Conservation (phyloP, 768 basidiomycete species). For the Leccinum barrowsii region DNA sequence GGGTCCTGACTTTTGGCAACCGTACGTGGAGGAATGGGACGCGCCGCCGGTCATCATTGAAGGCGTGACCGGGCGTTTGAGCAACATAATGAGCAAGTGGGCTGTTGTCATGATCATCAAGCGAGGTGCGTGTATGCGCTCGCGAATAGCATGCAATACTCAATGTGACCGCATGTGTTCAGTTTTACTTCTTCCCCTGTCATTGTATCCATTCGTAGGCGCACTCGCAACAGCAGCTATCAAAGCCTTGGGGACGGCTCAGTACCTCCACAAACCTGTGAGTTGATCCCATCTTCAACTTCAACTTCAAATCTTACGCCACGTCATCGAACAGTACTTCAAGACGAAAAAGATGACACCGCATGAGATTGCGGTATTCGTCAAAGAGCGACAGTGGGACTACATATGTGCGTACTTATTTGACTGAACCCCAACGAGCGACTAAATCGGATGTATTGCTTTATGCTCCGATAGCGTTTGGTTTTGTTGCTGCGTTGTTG, state of each 20-base stretch:
- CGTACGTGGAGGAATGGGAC: conserved; percentile 81
- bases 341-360: conserved; percentile 78
- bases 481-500: conserved; percentile 77
- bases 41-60: conserved; percentile 45
- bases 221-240: conserved; percentile 58
- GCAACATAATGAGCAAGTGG: conserved; percentile 14
- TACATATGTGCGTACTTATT: conserved; percentile 55
- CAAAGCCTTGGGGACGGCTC: conserved; percentile 64
- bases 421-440: neutral
- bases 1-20: conserved; percentile 77
- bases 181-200: conserved; percentile 61
- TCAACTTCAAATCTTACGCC: neutral
- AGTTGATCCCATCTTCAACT: conserved; percentile 14
- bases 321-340: conserved; percentile 59
- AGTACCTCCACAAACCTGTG: conserved; percentile 66
- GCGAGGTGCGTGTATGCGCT: conserved; percentile 17
- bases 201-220: conserved; percentile 69
- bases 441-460: neutral
- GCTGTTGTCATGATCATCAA: conserved; percentile 16
- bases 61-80: conserved; percentile 19
- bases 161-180: neutral
- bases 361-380: conserved; percentile 65
- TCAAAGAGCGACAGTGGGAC: conserved; percentile 89
- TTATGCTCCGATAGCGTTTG: conserved; percentile 55
- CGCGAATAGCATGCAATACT: neutral